Evolutionary conservation across 768 basidiomycete genomes (phyloP).

Genomic region (Suillus alpinus): DNA sequence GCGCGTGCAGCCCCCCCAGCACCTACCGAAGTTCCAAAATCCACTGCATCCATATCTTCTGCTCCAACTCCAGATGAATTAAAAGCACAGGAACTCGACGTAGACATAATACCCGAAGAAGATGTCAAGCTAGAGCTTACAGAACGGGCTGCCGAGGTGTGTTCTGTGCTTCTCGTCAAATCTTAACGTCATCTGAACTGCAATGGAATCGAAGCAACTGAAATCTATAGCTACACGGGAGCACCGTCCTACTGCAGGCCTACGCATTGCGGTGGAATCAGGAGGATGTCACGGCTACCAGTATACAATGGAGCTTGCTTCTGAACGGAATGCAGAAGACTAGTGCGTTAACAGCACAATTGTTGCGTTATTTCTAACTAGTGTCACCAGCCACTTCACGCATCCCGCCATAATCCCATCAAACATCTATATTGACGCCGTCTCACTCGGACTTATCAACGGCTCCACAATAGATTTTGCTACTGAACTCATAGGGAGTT

Average conservation of each 20-base stretch:
- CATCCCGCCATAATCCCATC: slow-evolving; percentile 70
- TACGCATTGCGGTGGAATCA: slow-evolving; percentile 84
- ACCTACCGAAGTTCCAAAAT: not conserved
- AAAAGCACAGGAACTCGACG: slow-evolving; percentile 60
- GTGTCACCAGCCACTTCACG: slow-evolving; percentile 55
- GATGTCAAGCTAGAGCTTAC: slow-evolving; percentile 60
- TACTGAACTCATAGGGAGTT: slow-evolving; percentile 93
- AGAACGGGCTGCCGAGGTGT: slow-evolving; percentile 73
- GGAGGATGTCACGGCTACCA: slow-evolving; percentile 98
- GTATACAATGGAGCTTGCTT: slow-evolving; percentile 85
- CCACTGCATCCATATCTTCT: not conserved
- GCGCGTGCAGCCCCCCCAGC: not conserved
- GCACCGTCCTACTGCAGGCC: slow-evolving; percentile 58
- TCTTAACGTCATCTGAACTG: slow-evolving; percentile 5
- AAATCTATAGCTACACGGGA: slow-evolving; percentile 63
- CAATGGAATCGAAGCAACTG: slow-evolving; percentile 64
- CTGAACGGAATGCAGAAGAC: slow-evolving; percentile 63
- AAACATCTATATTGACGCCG: slow-evolving; percentile 79
- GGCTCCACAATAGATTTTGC: slow-evolving; percentile 89
- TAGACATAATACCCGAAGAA: slow-evolving; percentile 52
- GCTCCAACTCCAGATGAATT: slow-evolving; percentile 53
- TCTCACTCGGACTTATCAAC: slow-evolving; percentile 81
- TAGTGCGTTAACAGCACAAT: slow-evolving; percentile 57
- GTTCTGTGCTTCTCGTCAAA: slow-evolving; percentile 8
- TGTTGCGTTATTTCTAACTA: not conserved